A percentile compares a stretch with the other conserved stretches of the same genome.
Conservation (phyloP, 169 alveolate species). For the Plasmodium sp. region DNA sequence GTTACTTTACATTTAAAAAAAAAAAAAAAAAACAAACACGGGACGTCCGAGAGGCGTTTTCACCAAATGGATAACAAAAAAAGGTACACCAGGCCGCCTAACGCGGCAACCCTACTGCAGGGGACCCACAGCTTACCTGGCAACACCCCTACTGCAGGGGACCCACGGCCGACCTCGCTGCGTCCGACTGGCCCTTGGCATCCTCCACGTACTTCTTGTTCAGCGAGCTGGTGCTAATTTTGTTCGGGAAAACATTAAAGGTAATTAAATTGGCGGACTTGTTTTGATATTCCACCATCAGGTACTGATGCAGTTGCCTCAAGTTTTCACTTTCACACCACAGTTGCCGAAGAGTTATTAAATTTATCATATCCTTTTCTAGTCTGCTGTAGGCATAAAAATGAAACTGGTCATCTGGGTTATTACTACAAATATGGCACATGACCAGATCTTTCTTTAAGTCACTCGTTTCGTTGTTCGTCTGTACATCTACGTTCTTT, state of each 20-base stretch:
- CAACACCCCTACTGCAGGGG: not conserved
- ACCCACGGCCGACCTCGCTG: not conserved
- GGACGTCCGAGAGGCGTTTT: not conserved
- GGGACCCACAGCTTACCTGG: not conserved
- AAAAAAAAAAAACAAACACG: not conserved
- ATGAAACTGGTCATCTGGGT: constrained; percentile 74
- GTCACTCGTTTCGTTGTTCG: constrained; percentile 71
- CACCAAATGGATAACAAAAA: constrained; percentile 8
- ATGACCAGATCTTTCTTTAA: constrained; percentile 66
- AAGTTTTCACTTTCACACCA: constrained; percentile 71
- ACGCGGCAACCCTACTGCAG: not conserved
- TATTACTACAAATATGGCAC: constrained; percentile 74
- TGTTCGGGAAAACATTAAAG: constrained; percentile 15
- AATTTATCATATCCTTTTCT: constrained; percentile 70
- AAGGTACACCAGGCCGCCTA: not conserved
- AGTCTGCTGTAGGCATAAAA: constrained; percentile 75
- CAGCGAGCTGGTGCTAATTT: not conserved
- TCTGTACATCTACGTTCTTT: constrained; percentile 63
- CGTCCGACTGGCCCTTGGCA: not conserved
- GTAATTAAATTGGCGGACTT: constrained; percentile 53
- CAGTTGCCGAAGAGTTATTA: constrained; percentile 57
- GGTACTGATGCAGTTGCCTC: constrained; percentile 38
- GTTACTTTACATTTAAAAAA: constrained; percentile 18
- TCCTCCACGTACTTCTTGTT: constrained; percentile 28
- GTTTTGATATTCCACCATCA: constrained; percentile 47